phyloP scores from a whole-genome alignment of 306 rosid species.

The Astragalus membranaceus region DNA sequence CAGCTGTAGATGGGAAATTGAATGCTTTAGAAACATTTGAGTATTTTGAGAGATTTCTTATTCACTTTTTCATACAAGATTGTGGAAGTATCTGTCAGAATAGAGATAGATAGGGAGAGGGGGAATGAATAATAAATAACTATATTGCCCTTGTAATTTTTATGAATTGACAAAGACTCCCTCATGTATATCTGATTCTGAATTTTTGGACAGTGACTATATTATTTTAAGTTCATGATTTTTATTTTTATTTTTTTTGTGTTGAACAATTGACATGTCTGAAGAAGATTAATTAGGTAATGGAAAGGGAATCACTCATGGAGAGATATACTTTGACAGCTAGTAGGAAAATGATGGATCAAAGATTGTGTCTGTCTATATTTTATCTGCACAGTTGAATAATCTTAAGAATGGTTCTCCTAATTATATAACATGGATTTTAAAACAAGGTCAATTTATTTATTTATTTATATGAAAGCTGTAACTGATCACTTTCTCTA shows the following conservation, averaged over 20 bases:
- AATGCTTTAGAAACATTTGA: conserved; percentile 49
- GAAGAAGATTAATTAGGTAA: conserved; percentile 43
- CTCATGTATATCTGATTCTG: conserved; percentile 23
- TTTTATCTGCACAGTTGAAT: conserved; percentile 12
- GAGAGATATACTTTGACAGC: conserved; percentile 30
- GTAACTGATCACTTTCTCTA: not conserved
- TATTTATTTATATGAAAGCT: not conserved
- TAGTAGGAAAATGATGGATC: conserved; percentile 27
- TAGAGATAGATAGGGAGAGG: too few species aligned
- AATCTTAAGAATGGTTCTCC: conserved; percentile 4
- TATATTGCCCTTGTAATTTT: conserved; percentile 23
- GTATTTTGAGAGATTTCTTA: conserved; percentile 67
- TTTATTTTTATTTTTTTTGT: too few species aligned
- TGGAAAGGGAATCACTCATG: conserved; percentile 30
- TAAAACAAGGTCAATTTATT: not conserved
- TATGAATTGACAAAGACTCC: conserved; percentile 33
- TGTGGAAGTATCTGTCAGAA: conserved; percentile 30
- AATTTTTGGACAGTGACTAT: conserved; percentile 33
- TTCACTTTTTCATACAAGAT: conserved; percentile 28
- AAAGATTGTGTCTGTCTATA: conserved; percentile 5
- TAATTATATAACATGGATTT: not conserved
- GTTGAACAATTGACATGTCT: conserved; percentile 17
- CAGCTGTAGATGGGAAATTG: conserved; percentile 36
- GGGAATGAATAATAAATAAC: too few species aligned
- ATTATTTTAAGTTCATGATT: conserved; percentile 9